Evolutionary conservation across 768 basidiomycete genomes (phyloP), one percentile per base, ranked within the genome.

Genomic region (Tremella fuciformis): DNA sequence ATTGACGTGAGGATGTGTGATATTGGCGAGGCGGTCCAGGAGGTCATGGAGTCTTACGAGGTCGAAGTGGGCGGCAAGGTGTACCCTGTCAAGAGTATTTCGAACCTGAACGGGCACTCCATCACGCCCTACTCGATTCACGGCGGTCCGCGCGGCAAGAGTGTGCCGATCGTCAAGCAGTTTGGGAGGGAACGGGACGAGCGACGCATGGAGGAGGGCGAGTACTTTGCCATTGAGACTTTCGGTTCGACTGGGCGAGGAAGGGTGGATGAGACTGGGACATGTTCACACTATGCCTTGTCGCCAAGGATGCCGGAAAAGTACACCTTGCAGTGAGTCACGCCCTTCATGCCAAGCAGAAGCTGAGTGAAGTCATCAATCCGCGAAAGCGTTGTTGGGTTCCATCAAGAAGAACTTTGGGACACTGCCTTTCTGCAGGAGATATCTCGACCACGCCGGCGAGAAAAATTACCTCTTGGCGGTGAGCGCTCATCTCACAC

Each of bases 21-120:
- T 74, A 82, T 99, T 29, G 96, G 86, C 1, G 91, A 85, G 0
- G 83, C 83, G 51, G 93, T 98, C 55, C 94, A 99, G 77, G 96
- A 99, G 75, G 93, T 91, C 1, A 99, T 99, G 96, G 92, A 97
- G 73, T 91, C 89, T 0, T 97, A 97, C 70, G 96, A 98, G 74
- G 94, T 99, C 11, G 90, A 91, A 69, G 84, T 93, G n/a, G 83
- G 84, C 13, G 87, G 89, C 21, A 90, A 91, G 69, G 81, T 86
- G 21, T 50, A 53, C 3, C 26, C 73, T 91, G 94, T 99, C 63
- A 98, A 93, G 78, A 83, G 90, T 7, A 98, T 98, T 58, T 83
- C 85, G 60, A 97, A 96, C 73, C 83, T 99, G 3, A 94, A 89
- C 50, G 96, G 96, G 0, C 96, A 99, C 77, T 88, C 88, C 13